Evolutionary conservation across 2,329 filamentous ascomycete species (phyloP), one percentile per base, ranked within the genome.

Genomic region (Diaporthe australafricana): DNA sequence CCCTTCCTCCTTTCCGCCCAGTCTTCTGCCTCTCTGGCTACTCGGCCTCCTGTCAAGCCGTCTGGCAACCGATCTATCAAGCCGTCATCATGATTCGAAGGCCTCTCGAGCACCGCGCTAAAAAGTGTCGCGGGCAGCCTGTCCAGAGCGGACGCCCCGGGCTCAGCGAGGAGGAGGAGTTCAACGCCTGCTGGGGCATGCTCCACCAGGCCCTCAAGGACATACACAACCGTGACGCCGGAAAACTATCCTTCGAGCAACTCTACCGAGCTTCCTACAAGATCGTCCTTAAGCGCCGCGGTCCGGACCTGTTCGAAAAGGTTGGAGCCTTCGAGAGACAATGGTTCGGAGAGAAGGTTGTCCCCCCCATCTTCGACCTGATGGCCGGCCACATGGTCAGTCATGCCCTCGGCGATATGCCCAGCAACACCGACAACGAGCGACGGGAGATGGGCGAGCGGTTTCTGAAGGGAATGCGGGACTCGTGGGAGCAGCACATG

Each of bases 181-280:
- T 98, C 79, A 93, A 98, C n/a, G 86, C 89, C 3, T 93, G 91
- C 76, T 99, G 96, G 96, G 86, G 87, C 17, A 90, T 91, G 55
- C 89, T 99, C 9, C 87, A 91, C 56, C 88, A 91, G 60, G 95
- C 96, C 5, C 89, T 99, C 67, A 87, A 86, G 70, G 94, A 98
- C 79, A 98, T 99, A 65, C 95, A 98, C 83, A 93, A 91, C 71
- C 95, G 97, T 81, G 96, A 97, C 80, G 95, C 95, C 73, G 97
- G 95, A 12, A 88, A 89, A 20, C 89, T 99, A 2, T 98, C 95
- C 1, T 99, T 98, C 84, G 96, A 99, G 81, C 93, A 97, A 78
- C 89, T 99, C 0, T 99, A 99, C 83, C 93, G 96, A 71, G 93
- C 93, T 69, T 94, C 94, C 6, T 99, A 99, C 83, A 96, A 96